A percentile compares a stretch with the other conserved stretches of the same genome.
phyloP scores from a whole-genome alignment of 139 green algal species.

The Coelastrella sp. region DNA sequence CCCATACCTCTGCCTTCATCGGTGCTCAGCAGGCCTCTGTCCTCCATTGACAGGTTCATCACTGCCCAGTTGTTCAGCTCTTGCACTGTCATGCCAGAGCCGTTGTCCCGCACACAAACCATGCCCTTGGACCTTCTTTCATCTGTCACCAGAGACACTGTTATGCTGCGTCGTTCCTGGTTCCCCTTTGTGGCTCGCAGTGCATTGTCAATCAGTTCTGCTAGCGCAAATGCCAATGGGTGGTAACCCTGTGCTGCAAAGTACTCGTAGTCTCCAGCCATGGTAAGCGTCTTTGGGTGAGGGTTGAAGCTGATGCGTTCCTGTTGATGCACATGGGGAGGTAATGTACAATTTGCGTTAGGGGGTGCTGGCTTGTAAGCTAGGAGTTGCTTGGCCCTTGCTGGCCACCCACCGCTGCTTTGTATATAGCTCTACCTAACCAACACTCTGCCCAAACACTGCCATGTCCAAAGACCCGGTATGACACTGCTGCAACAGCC shows the following conservation, averaged over 20 bases:
- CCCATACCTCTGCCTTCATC: conserved; percentile 29
- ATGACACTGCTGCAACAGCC: background rate
- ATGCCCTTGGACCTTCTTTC: conserved; percentile 54
- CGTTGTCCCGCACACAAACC: conserved; percentile 81
- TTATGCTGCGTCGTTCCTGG: conserved; percentile 56
- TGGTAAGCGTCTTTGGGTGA: conserved; percentile 87
- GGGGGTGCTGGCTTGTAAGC: too few species aligned
- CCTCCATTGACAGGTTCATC: conserved; percentile 89
- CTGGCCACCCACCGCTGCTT: too few species aligned
- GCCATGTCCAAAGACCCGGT: background rate
- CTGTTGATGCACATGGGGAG: conserved; percentile 33
- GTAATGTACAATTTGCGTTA: too few species aligned
- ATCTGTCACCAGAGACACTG: conserved; percentile 63
- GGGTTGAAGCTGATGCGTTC: conserved; percentile 83
- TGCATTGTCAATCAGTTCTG: conserved; percentile 88
- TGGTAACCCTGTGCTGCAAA: conserved; percentile 82
- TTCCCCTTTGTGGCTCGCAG: conserved; percentile 72
- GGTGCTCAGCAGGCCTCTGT: conserved; percentile 63
- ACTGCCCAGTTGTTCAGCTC: conserved; percentile 86
- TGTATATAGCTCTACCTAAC: too few species aligned
- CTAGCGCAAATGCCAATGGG: conserved; percentile 83
- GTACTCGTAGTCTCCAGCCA: conserved; percentile 88
- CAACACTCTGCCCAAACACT: too few species aligned
- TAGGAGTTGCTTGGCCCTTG: too few species aligned
- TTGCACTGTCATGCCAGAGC: conserved; percentile 55